Evolutionary conservation across 164 flowering plant genomes (phyloP).

Genomic region (Dillenia turbinata): DNA sequence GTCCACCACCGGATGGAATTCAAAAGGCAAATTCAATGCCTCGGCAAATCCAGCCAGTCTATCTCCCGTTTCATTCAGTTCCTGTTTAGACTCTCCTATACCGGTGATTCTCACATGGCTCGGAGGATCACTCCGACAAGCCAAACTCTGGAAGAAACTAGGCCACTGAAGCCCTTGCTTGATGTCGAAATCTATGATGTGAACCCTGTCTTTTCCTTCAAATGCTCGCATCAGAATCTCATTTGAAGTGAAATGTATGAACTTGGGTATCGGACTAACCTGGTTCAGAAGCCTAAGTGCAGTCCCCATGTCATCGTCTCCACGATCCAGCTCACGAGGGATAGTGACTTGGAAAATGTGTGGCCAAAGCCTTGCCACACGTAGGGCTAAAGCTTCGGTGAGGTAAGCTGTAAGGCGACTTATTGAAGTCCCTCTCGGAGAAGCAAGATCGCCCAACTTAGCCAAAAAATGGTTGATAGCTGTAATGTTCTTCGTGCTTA

Average conservation of each 20-base stretch:
- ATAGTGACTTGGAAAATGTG: conserved; percentile 54
- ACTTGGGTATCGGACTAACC: conserved; percentile 78
- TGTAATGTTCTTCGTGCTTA: conserved; percentile 51
- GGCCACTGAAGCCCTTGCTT: conserved; percentile 99
- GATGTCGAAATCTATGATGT: conserved; percentile 89
- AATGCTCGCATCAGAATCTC: conserved; percentile 85
- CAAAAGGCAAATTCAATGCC: conserved; percentile 67
- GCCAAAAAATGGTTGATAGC: conserved; percentile 51
- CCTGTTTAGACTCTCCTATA: conserved; percentile 85
- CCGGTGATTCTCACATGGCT: conserved; percentile 92
- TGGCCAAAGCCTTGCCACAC: conserved; percentile 81
- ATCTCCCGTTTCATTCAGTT: conserved; percentile 83
- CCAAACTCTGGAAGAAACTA: conserved; percentile 82
- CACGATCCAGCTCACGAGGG: conserved; percentile 62
- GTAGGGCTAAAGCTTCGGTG: conserved; percentile 76
- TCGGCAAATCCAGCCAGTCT: conserved; percentile 73
- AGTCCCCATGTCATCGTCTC: conserved; percentile 52
- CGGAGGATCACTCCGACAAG: conserved; percentile 68
- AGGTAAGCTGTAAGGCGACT: conserved; percentile 73
- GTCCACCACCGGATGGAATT: conserved; percentile 91
- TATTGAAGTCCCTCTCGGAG: conserved; percentile 65
- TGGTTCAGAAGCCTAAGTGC: conserved; percentile 78
- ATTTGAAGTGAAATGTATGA: conserved; percentile 82
- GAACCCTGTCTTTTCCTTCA: conserved; percentile 86
- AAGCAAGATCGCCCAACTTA: conserved; percentile 77